Conservation (phyloP, 495 filamentous ascomycete species). For the Hyphodiscus hymeniophilus region DNA sequence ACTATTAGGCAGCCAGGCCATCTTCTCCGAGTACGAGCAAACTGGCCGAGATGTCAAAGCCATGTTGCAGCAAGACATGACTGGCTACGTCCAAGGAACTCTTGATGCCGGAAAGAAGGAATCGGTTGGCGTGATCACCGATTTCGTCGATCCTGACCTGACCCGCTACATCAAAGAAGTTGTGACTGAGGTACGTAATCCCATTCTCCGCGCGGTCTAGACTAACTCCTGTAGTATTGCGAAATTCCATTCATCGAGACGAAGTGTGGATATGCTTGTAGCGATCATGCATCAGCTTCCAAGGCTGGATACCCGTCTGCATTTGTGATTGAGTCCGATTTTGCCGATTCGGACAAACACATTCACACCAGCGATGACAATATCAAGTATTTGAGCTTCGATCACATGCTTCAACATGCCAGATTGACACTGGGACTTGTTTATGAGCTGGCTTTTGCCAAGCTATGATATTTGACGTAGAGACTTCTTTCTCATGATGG, state of each 20-base stretch:
- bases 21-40: constrained; percentile 81
- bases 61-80: constrained; percentile 99
- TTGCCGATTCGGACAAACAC: constrained; percentile 75
- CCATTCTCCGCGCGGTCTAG: neutral
- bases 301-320: constrained; percentile 93
- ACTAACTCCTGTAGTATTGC: constrained; percentile 55
- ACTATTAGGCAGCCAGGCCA: constrained; percentile 52
- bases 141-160: constrained; percentile 75
- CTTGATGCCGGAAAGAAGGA: constrained; percentile 76
- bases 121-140: constrained; percentile 86
- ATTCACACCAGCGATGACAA: constrained; percentile 88
- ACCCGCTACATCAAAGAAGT: constrained; percentile 90
- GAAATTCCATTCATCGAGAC: constrained; percentile 83
- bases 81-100: constrained; percentile 78
- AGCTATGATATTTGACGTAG: constrained; percentile 21
- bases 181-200: constrained; percentile 54
- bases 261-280: constrained; percentile 96
- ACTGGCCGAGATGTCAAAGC: constrained; percentile 73
- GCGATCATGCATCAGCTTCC: constrained; percentile 91
- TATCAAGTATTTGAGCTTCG: constrained; percentile 83
- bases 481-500: neutral
- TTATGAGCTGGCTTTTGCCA: constrained; percentile 75
- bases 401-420: constrained; percentile 97
- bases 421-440: constrained; percentile 83
- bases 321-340: constrained; percentile 90